Base-by-base conservation (phyloP, 371 early-diverging fungal species). In the Mortierella polycephala region DNA sequence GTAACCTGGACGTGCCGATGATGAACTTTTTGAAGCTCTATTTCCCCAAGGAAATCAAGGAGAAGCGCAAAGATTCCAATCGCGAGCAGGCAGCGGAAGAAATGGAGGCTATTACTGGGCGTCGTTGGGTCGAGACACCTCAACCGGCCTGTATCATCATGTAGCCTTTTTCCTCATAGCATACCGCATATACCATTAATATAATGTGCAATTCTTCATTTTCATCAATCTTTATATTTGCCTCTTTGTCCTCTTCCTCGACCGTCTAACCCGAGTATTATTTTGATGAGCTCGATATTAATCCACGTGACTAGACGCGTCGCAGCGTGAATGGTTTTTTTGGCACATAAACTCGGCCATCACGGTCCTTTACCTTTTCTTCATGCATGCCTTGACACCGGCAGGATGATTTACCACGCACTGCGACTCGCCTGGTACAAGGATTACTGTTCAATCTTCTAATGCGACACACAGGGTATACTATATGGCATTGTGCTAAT, bases 21-120 rank as follows among this genome's bases (percentile, higher is more conserved):
- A 84, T 88, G 67, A 91, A 91, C 64, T 89, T 91, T 52, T 64
- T 94, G 62, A 86, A 87, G 62, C 74, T 88, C 12, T 92, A 92
- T 65, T 93, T 94, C 64, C 93, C 93, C 21, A 83, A 82, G 59
- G 94, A 94, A 64, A 88, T 92, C 72, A 89, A 89, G 53, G 85
- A 87, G 62, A 92, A 89, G 69, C 87, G 87, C 60, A 83, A 79
- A 58, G 92, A 92, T 0, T 87, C 88, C 39, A 89, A 89, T 55
- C 83, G 83, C 18, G 92, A 92, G 59, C 87, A 89, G 47, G 89
- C 90, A 0, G 73, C 73, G 9, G 90, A 90, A 53, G 92, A 92
- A 72, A 81, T 91, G 41, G 80, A 87, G 54, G 86, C 85, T 2
- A 81, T 92, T 41, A 85, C 87, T 21, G 85, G 87, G 41, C 88